phyloP scores from a whole-genome alignment of 805 yeast species.

The Candida easanensis region DNA sequence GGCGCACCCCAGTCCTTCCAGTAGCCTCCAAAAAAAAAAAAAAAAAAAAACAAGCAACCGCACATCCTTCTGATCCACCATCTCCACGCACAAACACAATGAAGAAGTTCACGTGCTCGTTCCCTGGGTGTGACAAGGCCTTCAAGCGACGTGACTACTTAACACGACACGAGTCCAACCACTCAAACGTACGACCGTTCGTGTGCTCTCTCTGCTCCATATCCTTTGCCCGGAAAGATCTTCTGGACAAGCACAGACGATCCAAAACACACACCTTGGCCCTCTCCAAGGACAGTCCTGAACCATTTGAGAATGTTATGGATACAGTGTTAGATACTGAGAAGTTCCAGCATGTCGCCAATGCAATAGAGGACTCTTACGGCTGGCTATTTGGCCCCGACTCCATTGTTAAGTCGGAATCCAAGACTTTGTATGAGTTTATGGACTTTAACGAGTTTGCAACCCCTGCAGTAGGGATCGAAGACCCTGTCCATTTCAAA shows the following conservation, averaged over 20 bases:
- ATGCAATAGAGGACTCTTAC: conserved; percentile 22
- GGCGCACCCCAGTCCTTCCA: no score
- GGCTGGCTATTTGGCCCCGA: conserved; percentile 28
- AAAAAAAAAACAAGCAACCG: no score
- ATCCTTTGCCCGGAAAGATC: conserved; percentile 31
- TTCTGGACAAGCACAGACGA: conserved; percentile 30
- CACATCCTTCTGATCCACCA: no score
- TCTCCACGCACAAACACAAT: neutral
- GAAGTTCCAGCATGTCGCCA: conserved; percentile 15
- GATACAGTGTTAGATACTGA: no score
- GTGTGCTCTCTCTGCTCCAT: conserved; percentile 27
- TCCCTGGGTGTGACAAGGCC: conserved; percentile 24
- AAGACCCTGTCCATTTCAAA: neutral
- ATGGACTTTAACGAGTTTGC: neutral
- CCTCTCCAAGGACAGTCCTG: neutral
- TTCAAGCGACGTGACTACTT: conserved; percentile 36
- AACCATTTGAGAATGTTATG: no score
- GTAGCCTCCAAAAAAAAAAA: no score
- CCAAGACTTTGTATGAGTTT: neutral
- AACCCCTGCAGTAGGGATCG: neutral
- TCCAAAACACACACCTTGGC: conserved; percentile 24
- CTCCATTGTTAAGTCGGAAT: neutral
- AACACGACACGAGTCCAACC: conserved; percentile 32
- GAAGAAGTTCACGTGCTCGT: conserved; percentile 14
- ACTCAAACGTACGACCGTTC: conserved; percentile 28